A percentile compares a stretch with the other conserved stretches of the same genome.
These are phyloP conservation scores for Orobanche coerulescens DNA, from an alignment of 257 asterid species.

Conservation along the genomic window DNA sequence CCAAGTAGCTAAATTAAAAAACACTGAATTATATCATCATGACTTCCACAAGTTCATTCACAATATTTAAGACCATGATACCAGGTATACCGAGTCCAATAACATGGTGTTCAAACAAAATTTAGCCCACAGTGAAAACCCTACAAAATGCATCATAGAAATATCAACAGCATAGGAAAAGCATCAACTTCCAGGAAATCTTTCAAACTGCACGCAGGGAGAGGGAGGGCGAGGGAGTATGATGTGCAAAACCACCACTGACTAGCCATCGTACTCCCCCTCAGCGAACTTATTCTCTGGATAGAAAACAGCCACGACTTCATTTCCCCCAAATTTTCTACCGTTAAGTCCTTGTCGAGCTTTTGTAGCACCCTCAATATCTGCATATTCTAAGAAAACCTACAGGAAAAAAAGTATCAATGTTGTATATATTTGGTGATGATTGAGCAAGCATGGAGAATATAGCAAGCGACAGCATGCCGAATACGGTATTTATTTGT, in stretches of 20 bases:
- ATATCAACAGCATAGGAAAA: background rate
- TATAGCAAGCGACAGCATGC: too few species aligned
- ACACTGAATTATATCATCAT: too few species aligned
- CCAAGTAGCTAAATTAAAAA: too few species aligned
- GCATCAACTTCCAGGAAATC: background rate
- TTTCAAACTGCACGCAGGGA: background rate
- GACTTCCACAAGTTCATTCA: background rate
- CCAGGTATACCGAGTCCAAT: too few species aligned
- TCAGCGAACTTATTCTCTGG: constrained; percentile 55
- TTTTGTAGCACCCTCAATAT: constrained; percentile 50
- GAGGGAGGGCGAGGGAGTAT: background rate
- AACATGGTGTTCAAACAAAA: constrained; percentile 10
- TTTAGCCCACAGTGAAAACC: background rate
- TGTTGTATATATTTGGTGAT: background rate
- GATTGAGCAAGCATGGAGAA: background rate
- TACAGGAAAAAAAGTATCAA: constrained; percentile 12
- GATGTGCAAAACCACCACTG: background rate
- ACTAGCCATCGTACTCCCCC: constrained; percentile 52
- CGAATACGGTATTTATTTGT: background rate
- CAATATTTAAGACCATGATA: background rate
- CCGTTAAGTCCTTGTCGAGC: constrained; percentile 63
- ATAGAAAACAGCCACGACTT: constrained; percentile 56
- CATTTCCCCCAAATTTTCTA: constrained; percentile 63
- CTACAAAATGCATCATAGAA: background rate
- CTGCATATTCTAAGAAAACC: constrained; percentile 68